Base-by-base conservation (phyloP, 306 rosid species). In the Styphnolobium japonicum region DNA sequence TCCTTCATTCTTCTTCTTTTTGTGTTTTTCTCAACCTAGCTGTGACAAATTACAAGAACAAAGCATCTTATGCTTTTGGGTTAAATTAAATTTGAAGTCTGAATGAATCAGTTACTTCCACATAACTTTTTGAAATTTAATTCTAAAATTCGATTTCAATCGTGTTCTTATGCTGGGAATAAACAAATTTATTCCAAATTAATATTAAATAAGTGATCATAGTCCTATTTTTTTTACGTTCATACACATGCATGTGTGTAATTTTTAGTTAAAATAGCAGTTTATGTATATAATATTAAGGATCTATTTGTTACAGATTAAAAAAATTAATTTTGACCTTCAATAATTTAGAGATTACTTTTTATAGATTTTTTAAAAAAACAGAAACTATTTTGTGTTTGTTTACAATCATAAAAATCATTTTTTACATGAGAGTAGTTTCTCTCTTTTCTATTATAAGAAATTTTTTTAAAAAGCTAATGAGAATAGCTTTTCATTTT, bases 171-270 rank as follows among this genome's bases (percentile, higher is more conserved):
- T 43, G 45, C 43, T 5, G 58, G 58, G n/a, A 43, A 37, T 58
- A 40, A 40, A 25, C 39, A 74, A 12, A 58, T 74, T 58, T 58
- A 16, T 58, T 74, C 79, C 79, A n/a, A 60, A 58, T 43, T 58
- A 48, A 15, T 31, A 43, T 12, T 48, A 58, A 37, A 73, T 55
- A 3, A 56, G 9, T 8, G 36, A 43, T n/a, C n/a, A n/a, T n/a
- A 74, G 25, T 27, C 58, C 58, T 36, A 7, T 33, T 25, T 43
- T 56, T 55, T 39, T 43, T 57, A 9, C 68, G 56, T 23, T 57
- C 45, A n/a, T 25, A 18, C 57, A 58, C 69, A 29, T n/a, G 69
- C 42, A 40, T 31, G 73, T 67, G 43, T 21, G 8, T 14, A 25
- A 23, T 67, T 22, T 21, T 48, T 27, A 15, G 16, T 40, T 14